Base-by-base conservation (phyloP, 257 asterid genomes). In the Scutellaria galericulata region DNA sequence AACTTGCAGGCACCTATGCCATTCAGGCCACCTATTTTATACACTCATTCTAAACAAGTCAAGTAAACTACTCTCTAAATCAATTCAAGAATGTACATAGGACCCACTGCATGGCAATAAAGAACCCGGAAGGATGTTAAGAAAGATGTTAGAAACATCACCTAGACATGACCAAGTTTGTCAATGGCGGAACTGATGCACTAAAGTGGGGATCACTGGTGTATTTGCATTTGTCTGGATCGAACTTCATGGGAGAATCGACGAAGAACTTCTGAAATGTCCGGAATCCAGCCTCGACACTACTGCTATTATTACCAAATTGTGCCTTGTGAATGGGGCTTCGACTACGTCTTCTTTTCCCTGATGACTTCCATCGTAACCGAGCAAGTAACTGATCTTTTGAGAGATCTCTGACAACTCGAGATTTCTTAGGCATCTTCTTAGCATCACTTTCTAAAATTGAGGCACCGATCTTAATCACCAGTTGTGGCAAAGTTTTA, bases 111-210 rank as follows among this genome's bases (percentile, higher is more conserved):
- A 9, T 6, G 44, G 54, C 31, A 47, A 15, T 11, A 53, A 53
- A 51, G 50, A 40, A 48, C n/a, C 15, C 12, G 22, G 9, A 70
- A 71, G 9, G 42, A 55, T 48, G 52, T 50, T 27, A 24, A 24
- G 68, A 18, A 6, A 54, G 24, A 13, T 6, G 2, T 5, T 8
- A 40, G 48, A 27, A 77, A n/a, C 54, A 59, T 91, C 85, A 90
- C 78, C 88, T 70, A n/a, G 98, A 86, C 94, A 92, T 81, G 10
- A 90, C 96, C 86, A 92, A 65, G 77, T 74, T 87, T 5, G 88
- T 66, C 56, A 86, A 22, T 6, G 91, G 66, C 47, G 73, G 90
- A 2, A 66, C 87, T 0, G 94, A 83, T 4, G 95, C 83, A 55
- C 79, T 75, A 47, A 83, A 87, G 59, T 72, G 83, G 40, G 86